phyloP scores from a whole-genome alignment of 2,329 filamentous ascomycete species.

The Xylariaceae sp. region DNA sequence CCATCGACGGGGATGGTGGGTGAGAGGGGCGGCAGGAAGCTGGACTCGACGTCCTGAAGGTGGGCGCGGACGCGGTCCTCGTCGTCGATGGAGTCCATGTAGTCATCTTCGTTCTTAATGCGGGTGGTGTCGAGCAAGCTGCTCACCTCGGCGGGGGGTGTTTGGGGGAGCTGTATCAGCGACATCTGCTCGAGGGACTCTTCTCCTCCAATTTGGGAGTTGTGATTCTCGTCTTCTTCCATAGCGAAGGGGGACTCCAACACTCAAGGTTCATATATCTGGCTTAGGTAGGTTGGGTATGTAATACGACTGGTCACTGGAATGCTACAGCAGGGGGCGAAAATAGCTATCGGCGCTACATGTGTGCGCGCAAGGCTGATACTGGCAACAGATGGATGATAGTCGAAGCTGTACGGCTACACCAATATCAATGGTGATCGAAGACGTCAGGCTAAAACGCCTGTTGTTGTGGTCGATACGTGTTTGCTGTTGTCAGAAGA shows the following conservation, averaged over 20 bases:
- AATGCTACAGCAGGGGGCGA: too few species aligned
- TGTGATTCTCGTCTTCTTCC: slow-evolving; percentile 21
- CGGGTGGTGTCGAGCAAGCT: slow-evolving; percentile 30
- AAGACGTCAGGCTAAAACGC: too few species aligned
- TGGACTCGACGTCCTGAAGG: slow-evolving; percentile 63
- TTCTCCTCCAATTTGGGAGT: background rate
- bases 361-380: too few species aligned
- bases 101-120: slow-evolving; percentile 33
- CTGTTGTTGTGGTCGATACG: too few species aligned
- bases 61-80: slow-evolving; percentile 52
- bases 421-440: too few species aligned
- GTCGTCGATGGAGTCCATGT: slow-evolving; percentile 52
- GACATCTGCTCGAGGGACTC: background rate
- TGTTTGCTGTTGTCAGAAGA: too few species aligned
- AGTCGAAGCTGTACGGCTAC: too few species aligned
- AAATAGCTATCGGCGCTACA: too few species aligned
- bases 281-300: too few species aligned
- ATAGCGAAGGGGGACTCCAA: slow-evolving; percentile 6
- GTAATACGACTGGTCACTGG: too few species aligned
- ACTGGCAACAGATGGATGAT: too few species aligned
- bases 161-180: slow-evolving; percentile 12
- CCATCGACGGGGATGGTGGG: slow-evolving; percentile 50
- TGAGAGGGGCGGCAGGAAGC: slow-evolving; percentile 58
- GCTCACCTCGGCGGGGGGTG: slow-evolving; percentile 21
- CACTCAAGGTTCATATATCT: too few species aligned